Evolutionary conservation across 2,329 filamentous ascomycete genomes (phyloP).

Genomic region (Aspergillus chevalieri): DNA sequence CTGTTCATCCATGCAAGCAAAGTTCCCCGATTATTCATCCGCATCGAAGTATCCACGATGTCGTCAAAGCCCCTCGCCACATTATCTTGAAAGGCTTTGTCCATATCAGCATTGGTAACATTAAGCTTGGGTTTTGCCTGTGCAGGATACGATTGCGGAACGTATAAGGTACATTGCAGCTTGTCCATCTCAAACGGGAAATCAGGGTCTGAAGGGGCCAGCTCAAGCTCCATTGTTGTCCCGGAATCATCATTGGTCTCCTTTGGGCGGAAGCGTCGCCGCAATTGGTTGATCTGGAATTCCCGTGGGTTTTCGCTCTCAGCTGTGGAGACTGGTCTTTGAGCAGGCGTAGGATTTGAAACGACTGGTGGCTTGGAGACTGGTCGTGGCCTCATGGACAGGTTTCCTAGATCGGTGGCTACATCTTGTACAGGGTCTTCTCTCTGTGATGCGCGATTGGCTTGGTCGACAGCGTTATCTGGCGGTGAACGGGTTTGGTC

Average conservation of each 20-base stretch:
- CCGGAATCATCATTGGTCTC: constrained; percentile 44
- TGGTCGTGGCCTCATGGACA: constrained; percentile 18
- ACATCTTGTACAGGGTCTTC: constrained; percentile 6
- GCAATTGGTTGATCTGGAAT: constrained; percentile 69
- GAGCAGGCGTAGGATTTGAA: constrained; percentile 32
- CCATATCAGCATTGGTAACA: constrained; percentile 64
- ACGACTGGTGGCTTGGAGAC: constrained; percentile 38
- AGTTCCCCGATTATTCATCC: constrained; percentile 42
- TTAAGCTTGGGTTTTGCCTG: constrained; percentile 50
- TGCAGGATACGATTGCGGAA: constrained; percentile 60
- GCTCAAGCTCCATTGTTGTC: constrained; percentile 56
- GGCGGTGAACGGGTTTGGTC: constrained; percentile 11
- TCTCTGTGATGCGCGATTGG: constrained; percentile 3
- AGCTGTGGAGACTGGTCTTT: constrained; percentile 59
- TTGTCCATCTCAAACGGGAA: constrained; percentile 71
- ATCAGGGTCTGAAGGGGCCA: constrained; percentile 72
- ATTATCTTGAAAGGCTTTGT: constrained; percentile 67
- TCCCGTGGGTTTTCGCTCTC: constrained; percentile 63
- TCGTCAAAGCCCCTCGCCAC: constrained; percentile 67
- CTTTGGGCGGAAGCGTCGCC: constrained; percentile 56
- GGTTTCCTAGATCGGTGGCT: constrained; percentile 12
- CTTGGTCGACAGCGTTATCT: constrained; percentile 8
- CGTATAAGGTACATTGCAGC: constrained; percentile 60
- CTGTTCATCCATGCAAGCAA: constrained; percentile 62
- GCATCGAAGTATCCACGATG: constrained; percentile 51